Evolutionary conservation across 345 rosid genomes (phyloP), one percentile per base, ranked within the genome.

Genomic region (Pugionium cornutum): DNA sequence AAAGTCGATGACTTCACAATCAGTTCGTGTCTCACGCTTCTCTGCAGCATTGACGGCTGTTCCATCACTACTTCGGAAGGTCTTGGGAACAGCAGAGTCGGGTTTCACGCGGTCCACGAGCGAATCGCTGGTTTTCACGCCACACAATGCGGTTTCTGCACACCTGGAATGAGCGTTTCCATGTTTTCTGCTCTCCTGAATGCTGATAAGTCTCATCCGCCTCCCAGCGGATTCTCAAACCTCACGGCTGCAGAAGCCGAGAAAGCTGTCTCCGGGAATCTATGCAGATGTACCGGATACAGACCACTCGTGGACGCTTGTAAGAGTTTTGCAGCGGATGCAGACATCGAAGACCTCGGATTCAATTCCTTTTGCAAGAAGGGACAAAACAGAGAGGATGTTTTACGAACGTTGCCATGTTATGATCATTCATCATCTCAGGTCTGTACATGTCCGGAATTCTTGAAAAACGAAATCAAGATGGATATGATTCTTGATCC

Each of bases 241-340:
- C 77, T 92, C 42, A 88, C 94, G 4, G 75, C 80, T 34, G 70
- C 72, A 1, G 97, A 88, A 83, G 97, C 99, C 10, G 97, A 94
- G 77, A 86, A 75, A 59, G 85, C 96, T 48, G 78, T 88, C 2
- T 28, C 75, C 0, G 96, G 97, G 36, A 94, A 94, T 79, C 86
- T 94, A 51, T 94, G 99, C 75, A 82, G 96, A n/a, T 94, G 99
- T 66, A 94, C 99, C 0, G 97, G 99, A 25, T 94, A 94, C 63
- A 85, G 97, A 47, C 88, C 99, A 0, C 84, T 94, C 44, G 88
- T 75, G 33, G 96, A 94, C 70, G 95, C 86, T 10, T 90, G 95
- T 66, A 94, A 88, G 78, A 90, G 92, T 73, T 94, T 90, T 75
- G 84, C 96, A 6, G 67, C 78, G 18, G 84, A 90, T 70, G 89